Evolutionary conservation across 306 rosid genomes (phyloP), one percentile per base, ranked within the genome.

Genomic region (Citrullus amarus): DNA sequence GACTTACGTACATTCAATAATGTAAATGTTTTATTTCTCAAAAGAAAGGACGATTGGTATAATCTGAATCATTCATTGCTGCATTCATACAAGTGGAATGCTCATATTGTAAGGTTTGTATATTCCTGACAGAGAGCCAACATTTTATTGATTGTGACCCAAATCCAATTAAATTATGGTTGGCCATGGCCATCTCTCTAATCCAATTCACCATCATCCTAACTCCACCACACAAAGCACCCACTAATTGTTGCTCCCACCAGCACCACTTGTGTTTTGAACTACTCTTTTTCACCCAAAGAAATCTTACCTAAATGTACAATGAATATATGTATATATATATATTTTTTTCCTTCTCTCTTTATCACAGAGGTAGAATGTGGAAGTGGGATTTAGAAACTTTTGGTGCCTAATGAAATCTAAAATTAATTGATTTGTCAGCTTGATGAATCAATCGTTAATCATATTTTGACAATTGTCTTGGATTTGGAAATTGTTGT

Each of bases 161-260:
- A 61, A 61, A 62, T 62, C 43, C 69, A 32, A 65, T 65, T 36
- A 65, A 63, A 63, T 38, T 38, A 38, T 66, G 48, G 72, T 65
- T 16, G 72, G 71, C 6, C 71, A 67, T 65, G 71, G 15, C 14
- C 72, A 68, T 43, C 17, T 15, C 54, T 39, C 54, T 39, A 68
- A 41, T n/a, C 75, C 75, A 68, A 68, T 20, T 43, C 32, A 41
- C n/a, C 9, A 39, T 67, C 74, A 39, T 67, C 51, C 74, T 46
- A 41, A 41, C 53, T 68, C 34, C 48, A 43, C 54, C 53, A 68
- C 54, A 43, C 9, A n/a, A 10, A 62, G 20, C 34, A 68, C 18
- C 75, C 75, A 68, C 75, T 68, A 68, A 68, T 68, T 5, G 10
- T 17, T 68, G 54, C 34, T 68, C 54, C 55, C 75, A 68, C 75